Evolutionary conservation across 192 early-diverging fungal genomes (phyloP), one percentile per base, ranked within the genome.

Genomic region (Kickxella alabastrina): DNA sequence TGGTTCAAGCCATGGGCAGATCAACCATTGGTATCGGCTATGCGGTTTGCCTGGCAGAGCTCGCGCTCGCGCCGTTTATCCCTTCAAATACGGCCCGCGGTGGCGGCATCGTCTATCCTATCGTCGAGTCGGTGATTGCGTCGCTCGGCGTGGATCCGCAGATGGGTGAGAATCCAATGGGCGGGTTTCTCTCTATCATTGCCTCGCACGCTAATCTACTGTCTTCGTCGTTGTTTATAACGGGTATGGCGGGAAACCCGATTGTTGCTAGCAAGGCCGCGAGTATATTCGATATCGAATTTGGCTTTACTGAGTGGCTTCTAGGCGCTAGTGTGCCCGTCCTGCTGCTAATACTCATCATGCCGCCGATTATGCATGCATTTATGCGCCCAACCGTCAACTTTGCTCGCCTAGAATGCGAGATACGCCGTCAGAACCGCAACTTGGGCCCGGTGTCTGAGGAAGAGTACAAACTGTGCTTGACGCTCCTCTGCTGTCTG

Each of bases 61-160:
- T 86, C 37, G 24, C 77, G 12, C 43, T 89, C 41, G 82, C 79
- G 5, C 83, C 85, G 10, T 87, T 90, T 68, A 79, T 89, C 29
- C 86, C 87, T 9, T 79, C 76, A 29, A 83, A 86, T 62, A 83
- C 83, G 0, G 89, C 89, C 12, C 80, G 89, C 28, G 89, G 89
- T 24, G 89, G 89, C 12, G 83, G 87, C 7, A 86, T 91, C 21
- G 65, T 91, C 4, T 77, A 84, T 24, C 89, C 89, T 0, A 79
- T 91, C n/a, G 85, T 89, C 17, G 66, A 69, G 24, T 84, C 87
- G 0, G 70, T 91, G 26, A 76, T 79, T 21, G 49, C 68, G 7
- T 68, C 83, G 23, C 64, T 88, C 0, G 80, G 63, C 4, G 70
- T 81, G 3, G 57, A 60, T 18, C 25, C 48, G 36, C 48, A 54